Conservation (phyloP, 306 rosid genomes). For the Fragaria iinumae region DNA sequence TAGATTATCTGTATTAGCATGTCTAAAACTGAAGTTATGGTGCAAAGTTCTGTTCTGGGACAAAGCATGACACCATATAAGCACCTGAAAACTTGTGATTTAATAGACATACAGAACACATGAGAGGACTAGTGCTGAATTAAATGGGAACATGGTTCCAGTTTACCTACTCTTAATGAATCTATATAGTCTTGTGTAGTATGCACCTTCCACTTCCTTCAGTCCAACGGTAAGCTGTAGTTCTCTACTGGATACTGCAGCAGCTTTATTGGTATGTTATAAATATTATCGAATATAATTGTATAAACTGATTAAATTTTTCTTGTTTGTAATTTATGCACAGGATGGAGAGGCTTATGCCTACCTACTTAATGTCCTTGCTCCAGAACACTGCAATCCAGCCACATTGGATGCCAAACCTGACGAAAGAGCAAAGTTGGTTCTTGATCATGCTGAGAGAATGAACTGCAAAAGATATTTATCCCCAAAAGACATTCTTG, state of each 20-base stretch:
- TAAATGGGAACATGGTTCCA: not conserved
- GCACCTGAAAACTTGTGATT: not conserved
- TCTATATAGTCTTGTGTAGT: not conserved
- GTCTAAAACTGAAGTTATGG: not conserved
- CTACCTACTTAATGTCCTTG: constrained; percentile 90
- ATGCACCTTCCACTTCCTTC: not conserved
- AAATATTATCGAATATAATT: constrained; percentile 10
- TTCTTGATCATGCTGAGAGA: constrained; percentile 95
- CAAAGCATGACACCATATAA: not conserved
- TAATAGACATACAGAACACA: not conserved
- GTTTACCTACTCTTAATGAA: constrained; percentile 1
- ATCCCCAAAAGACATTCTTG: constrained; percentile 70
- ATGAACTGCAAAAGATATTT: constrained; percentile 93
- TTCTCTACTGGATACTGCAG: not conserved
- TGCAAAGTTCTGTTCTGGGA: not conserved
- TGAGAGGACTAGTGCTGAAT: not conserved
- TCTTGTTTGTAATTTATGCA: constrained; percentile 11
- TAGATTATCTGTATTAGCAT: not conserved
- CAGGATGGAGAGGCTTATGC: constrained; percentile 97
- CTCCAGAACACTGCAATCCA: constrained; percentile 82
- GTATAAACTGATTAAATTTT: constrained; percentile 19
- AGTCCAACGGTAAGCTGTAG: not conserved
- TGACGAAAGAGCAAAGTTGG: constrained; percentile 64
- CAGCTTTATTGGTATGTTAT: constrained; percentile 11
- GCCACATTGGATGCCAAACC: constrained; percentile 72